A percentile compares a stretch with the other conserved stretches of the same genome.
phyloP scores from a whole-genome alignment of 2,329 filamentous ascomycete species.

The Seiridium unicorne region DNA sequence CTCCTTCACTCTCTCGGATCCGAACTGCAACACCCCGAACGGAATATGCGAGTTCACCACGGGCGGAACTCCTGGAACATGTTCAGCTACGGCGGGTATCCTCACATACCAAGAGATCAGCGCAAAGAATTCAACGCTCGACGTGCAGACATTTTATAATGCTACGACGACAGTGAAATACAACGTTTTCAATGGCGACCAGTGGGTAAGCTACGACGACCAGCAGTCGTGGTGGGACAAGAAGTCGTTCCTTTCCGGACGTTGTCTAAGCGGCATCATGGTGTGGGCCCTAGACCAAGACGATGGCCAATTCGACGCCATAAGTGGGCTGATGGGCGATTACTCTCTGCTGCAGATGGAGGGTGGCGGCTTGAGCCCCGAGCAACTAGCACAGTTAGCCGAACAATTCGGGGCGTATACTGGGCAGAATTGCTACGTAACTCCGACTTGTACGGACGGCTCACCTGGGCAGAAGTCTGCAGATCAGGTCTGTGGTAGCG shows the following conservation, averaged over 20 bases:
- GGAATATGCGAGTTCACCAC: conserved; percentile 17
- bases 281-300: too few species aligned
- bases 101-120: conserved; percentile 23
- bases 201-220: conserved; percentile 33
- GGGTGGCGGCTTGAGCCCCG: too few species aligned
- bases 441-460: too few species aligned
- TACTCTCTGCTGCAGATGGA: too few species aligned
- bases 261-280: conserved; percentile 23
- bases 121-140: too few species aligned
- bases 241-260: conserved; percentile 18
- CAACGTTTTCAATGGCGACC: conserved; percentile 21
- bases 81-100: conserved; percentile 17
- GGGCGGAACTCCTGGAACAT: conserved; percentile 17
- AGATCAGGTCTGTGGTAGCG: conserved; percentile 16
- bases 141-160: conserved; percentile 13
- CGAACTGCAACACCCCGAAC: conserved; percentile 21
- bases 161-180: conserved; percentile 23
- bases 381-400: too few species aligned
- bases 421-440: conserved; percentile 26
- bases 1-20: conserved; percentile 14
- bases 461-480: conserved; percentile 14
- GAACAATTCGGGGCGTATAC: conserved; percentile 17
- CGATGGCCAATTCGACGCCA: too few species aligned
- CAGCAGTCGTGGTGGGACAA: conserved; percentile 24
- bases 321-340: too few species aligned